phyloP scores from a whole-genome alignment of 2,329 filamentous ascomycete genomes.

The Huntiella bhutanensis region DNA sequence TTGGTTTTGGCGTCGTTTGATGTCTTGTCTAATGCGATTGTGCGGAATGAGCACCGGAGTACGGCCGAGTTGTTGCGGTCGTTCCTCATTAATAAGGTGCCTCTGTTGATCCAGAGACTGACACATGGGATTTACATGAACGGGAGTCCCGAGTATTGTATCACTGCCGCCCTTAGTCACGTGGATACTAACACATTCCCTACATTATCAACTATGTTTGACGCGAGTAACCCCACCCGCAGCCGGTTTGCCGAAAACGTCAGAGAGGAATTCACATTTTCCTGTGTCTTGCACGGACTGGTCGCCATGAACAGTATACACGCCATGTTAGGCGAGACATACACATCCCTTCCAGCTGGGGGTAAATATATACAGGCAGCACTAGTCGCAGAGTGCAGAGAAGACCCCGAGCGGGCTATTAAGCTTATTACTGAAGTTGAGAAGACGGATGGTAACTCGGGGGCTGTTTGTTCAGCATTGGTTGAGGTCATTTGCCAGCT shows the following conservation, averaged over 20 bases:
- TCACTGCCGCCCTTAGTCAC: conserved; percentile 54
- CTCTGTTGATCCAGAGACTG: conserved; percentile 32
- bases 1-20: conserved; percentile 81
- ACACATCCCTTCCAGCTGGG: conserved; percentile 56
- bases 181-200: conserved; percentile 63
- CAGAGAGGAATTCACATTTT: conserved; percentile 62
- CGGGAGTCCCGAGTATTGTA: conserved; percentile 53
- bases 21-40: conserved; percentile 68
- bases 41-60: conserved; percentile 37
- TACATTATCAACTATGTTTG: conserved; percentile 39
- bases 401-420: conserved; percentile 57
- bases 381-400: conserved; percentile 58
- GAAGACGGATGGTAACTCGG: conserved; percentile 79
- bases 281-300: conserved; percentile 76
- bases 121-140: conserved; percentile 51
- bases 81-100: conserved; percentile 57
- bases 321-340: conserved; percentile 63
- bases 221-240: conserved; percentile 30
- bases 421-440: conserved; percentile 66
- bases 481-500: conserved; percentile 52
- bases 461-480: conserved; percentile 62
- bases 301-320: conserved; percentile 62
- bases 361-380: conserved; percentile 61
- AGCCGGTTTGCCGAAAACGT: conserved; percentile 40
- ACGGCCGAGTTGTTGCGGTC: conserved; percentile 61